These are phyloP conservation scores for Lizonia empirigonia DNA, from an alignment of 2,329 filamentous ascomycete genomes.

Conservation along the genomic window DNA sequence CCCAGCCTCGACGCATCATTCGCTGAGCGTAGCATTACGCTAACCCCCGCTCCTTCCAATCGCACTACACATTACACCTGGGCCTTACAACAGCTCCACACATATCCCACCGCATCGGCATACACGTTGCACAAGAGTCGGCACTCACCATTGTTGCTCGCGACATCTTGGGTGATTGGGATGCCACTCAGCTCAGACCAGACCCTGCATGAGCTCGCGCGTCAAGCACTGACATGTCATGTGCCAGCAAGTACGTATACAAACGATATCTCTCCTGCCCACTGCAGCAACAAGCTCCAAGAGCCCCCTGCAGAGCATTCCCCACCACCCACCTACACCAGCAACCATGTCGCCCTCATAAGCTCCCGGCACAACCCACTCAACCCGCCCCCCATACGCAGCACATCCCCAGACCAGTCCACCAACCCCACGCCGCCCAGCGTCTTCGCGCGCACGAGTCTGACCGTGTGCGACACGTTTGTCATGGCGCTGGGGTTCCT, in stretches of 20 bases:
- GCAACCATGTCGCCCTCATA: constrained; percentile 19
- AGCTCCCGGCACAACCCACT: constrained; percentile 31
- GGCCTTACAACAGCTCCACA: background rate
- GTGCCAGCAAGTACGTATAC: background rate
- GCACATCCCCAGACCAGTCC: too few relatives aligned
- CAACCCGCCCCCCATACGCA: constrained; percentile 16
- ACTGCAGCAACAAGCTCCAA: too few relatives aligned
- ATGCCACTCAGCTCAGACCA: background rate
- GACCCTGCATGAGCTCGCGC: constrained; percentile 28
- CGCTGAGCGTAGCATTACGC: constrained; percentile 28
- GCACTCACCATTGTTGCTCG: background rate
- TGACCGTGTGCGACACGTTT: constrained; percentile 44
- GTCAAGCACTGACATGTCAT: constrained; percentile 10
- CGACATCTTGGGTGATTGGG: background rate
- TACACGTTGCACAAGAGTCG: background rate
- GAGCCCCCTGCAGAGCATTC: background rate
- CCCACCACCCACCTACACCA: background rate
- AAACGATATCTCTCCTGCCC: too few relatives aligned
- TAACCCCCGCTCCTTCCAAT: constrained; percentile 35
- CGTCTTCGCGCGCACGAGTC: constrained; percentile 40
- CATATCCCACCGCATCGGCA: background rate
- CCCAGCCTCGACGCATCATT: constrained; percentile 24
- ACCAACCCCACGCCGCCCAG: constrained; percentile 30
- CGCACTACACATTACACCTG: constrained; percentile 27
- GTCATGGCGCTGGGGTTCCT: constrained; percentile 37